Conservation (phyloP, 192 early-diverging fungal species). For the Mortierella claussenii region DNA sequence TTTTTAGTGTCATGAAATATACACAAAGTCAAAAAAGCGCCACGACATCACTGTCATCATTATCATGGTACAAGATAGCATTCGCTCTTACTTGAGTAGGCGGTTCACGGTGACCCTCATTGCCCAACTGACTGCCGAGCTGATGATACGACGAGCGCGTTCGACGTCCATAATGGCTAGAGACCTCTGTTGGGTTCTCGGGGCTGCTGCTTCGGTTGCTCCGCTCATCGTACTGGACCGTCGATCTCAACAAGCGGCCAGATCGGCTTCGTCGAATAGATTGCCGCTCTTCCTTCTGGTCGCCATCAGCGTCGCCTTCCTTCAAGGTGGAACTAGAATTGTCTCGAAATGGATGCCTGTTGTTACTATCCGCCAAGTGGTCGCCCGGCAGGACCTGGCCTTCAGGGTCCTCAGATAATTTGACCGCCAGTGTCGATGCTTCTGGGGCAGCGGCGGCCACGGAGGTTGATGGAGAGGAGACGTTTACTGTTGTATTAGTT, state of each 20-base stretch:
- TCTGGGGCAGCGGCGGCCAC: constrained; percentile 46
- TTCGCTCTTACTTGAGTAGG: neutral
- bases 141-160: constrained; percentile 12
- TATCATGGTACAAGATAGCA: neutral
- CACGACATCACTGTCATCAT: no score
- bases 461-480: constrained; percentile 25
- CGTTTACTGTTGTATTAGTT: neutral
- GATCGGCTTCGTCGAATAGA: constrained; percentile 33
- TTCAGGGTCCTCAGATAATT: constrained; percentile 34
- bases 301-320: constrained; percentile 9
- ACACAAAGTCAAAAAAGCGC: no score
- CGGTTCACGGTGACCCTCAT: neutral
- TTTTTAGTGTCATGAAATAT: no score
- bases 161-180: neutral
- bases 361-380: constrained; percentile 2
- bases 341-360: neutral
- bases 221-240: constrained; percentile 38
- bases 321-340: constrained; percentile 3
- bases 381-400: constrained; percentile 14
- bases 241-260: constrained; percentile 25
- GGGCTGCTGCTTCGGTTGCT: constrained; percentile 16
- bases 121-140: neutral
- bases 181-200: constrained; percentile 7
- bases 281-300: neutral
- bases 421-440: constrained; percentile 41